phyloP scores from a whole-genome alignment of 345 rosid genomes.

The Excoecaria cochinchinensis region DNA sequence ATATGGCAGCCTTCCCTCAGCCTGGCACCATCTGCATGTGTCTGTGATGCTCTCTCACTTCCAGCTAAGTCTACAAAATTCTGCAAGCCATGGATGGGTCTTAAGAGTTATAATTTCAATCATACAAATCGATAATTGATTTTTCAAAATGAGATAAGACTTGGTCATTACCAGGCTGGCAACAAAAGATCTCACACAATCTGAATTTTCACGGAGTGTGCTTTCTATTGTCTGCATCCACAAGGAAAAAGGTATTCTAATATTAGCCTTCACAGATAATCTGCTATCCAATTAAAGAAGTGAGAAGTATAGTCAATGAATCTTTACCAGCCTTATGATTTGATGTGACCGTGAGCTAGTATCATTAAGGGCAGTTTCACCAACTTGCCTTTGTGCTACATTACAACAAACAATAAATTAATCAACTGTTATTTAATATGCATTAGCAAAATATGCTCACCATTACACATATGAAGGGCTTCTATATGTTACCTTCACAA shows the following conservation, averaged over 20 bases:
- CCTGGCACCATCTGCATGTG: slow-evolving; percentile 93
- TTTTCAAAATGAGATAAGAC: neutral
- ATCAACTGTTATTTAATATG: slow-evolving; percentile 6
- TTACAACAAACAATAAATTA: slow-evolving; percentile 21
- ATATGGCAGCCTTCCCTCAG: slow-evolving; percentile 99
- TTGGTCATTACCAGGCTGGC: slow-evolving; percentile 77
- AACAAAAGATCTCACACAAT: slow-evolving; percentile 87
- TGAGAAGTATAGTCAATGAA: slow-evolving; percentile 14
- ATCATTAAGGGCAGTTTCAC: slow-evolving; percentile 97
- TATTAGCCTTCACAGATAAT: slow-evolving; percentile 19
- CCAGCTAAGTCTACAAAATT: slow-evolving; percentile 99
- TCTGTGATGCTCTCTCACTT: slow-evolving; percentile 98
- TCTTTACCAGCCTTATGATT: slow-evolving; percentile 83
- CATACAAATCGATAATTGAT: neutral
- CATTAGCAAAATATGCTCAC: neutral
- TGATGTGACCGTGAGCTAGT: slow-evolving; percentile 98
- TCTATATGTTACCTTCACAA: slow-evolving; percentile 72
- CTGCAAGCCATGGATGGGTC: slow-evolving; percentile 46
- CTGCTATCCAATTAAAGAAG: neutral
- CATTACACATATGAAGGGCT: slow-evolving; percentile 8
- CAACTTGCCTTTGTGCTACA: slow-evolving; percentile 99
- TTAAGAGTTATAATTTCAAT: slow-evolving; percentile 3
- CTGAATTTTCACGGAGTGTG: slow-evolving; percentile 89
- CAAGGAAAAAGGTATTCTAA: slow-evolving; percentile 22
- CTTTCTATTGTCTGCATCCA: slow-evolving; percentile 77